phyloP scores from a whole-genome alignment of 1,139 yeast genomes.

The Yamadazyma triangularis region DNA sequence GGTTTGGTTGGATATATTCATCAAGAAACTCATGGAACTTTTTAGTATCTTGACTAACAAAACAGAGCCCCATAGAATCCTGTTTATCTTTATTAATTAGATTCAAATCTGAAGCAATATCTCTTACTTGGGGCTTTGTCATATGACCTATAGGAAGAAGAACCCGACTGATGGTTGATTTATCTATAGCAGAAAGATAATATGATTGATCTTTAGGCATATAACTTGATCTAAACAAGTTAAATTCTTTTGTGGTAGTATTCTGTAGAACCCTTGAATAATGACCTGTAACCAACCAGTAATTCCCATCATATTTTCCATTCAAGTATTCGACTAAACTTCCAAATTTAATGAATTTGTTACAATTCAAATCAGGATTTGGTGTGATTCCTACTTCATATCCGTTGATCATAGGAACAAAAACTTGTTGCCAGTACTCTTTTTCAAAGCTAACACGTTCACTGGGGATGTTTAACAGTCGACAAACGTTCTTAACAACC shows the following conservation, averaged over 20 bases:
- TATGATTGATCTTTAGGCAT: conserved; percentile 83
- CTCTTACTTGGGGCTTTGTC: conserved; percentile 69
- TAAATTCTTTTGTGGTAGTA: conserved; percentile 25
- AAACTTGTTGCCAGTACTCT: conserved; percentile 91
- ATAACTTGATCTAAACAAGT: conserved; percentile 58
- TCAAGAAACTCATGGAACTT: conserved; percentile 70
- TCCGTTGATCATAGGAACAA: conserved; percentile 80
- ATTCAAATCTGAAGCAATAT: conserved; percentile 49
- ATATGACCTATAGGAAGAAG: conserved; percentile 79
- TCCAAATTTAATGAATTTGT: conserved; percentile 83
- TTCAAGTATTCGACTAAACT: conserved; percentile 54
- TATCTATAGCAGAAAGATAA: conserved; percentile 68
- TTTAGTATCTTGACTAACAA: conserved; percentile 71
- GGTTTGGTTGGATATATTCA: conserved; percentile 67
- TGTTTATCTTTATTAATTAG: conserved; percentile 73
- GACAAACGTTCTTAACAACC: conserved; percentile 67
- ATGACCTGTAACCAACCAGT: conserved; percentile 97
- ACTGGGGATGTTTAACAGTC: conserved; percentile 59
- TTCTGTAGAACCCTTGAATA: conserved; percentile 61
- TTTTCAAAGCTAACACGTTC: conserved; percentile 78
- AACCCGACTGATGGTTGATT: conserved; percentile 41
- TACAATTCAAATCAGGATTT: conserved; percentile 91
- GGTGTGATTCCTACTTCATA: conserved; percentile 80
- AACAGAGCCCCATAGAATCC: conserved; percentile 94
- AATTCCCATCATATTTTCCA: conserved; percentile 25